Conservation (phyloP, 257 asterid genomes). For the Solanum dulcamara region DNA sequence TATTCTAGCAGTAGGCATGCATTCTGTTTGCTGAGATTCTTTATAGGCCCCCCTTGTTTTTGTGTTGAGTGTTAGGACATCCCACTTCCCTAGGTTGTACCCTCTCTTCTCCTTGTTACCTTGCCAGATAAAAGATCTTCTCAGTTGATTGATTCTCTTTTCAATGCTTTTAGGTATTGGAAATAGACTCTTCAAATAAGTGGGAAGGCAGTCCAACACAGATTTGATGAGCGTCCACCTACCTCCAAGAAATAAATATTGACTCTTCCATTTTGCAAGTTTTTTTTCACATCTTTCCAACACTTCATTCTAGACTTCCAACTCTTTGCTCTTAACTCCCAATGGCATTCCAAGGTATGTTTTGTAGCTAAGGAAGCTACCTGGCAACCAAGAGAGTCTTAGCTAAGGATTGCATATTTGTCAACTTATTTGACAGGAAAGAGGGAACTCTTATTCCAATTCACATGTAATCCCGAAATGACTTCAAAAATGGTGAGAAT, state of each 20-base stretch:
- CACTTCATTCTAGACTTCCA: not conserved
- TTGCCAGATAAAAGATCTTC: not conserved
- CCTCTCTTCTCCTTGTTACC: not conserved
- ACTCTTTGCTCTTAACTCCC: not conserved
- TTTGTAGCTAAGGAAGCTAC: not conserved
- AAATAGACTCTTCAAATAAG: not conserved
- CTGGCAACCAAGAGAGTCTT: not conserved
- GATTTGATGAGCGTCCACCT: not conserved
- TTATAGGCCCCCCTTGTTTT: not conserved
- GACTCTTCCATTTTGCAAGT: too few relatives aligned
- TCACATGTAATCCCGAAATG: not conserved
- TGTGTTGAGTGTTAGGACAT: not conserved
- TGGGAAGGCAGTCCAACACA: not conserved
- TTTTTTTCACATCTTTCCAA: too few relatives aligned
- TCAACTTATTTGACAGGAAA: not conserved
- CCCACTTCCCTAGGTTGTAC: not conserved
- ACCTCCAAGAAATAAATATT: too few relatives aligned
- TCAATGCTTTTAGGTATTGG: not conserved
- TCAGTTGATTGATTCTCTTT: not conserved
- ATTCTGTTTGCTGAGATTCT: not conserved
- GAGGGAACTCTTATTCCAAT: not conserved
- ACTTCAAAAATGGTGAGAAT: not conserved
- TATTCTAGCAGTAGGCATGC: too few relatives aligned
- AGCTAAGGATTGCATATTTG: not conserved
- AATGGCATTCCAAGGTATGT: not conserved